phyloP scores from a whole-genome alignment of 176 grass and related monocot species.

The Musa beccarii region DNA sequence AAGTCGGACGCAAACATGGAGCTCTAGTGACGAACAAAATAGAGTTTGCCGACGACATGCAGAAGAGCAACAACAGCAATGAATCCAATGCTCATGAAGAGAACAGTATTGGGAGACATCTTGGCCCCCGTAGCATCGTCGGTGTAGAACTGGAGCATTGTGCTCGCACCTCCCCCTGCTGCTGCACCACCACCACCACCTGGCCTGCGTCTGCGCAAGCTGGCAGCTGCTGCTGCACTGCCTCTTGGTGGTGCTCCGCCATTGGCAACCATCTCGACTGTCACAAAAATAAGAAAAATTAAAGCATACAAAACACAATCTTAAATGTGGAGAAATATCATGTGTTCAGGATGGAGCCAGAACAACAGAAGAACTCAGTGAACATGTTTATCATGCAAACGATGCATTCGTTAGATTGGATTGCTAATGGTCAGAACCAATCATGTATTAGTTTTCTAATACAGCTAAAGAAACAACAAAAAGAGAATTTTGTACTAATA shows the following conservation, averaged over 20 bases:
- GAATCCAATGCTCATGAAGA: slow-evolving; percentile 93
- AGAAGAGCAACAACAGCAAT: slow-evolving; percentile 67
- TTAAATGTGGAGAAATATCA: not conserved
- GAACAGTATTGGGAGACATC: slow-evolving; percentile 84
- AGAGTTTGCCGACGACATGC: slow-evolving; percentile 84
- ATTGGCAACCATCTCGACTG: slow-evolving; percentile 60
- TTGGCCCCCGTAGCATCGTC: slow-evolving; percentile 70
- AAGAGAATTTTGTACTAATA: no score
- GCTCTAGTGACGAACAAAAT: slow-evolving; percentile 23
- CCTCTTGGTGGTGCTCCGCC: slow-evolving; percentile 50
- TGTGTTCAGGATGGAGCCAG: not conserved
- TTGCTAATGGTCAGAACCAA: no score
- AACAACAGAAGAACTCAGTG: no score
- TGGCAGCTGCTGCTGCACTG: slow-evolving; percentile 56
- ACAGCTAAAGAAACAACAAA: no score
- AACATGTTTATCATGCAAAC: no score
- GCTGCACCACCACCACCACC: slow-evolving; percentile 19
- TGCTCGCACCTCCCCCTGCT: slow-evolving; percentile 38
- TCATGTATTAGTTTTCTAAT: no score
- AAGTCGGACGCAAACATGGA: not conserved
- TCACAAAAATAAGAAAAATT: not conserved
- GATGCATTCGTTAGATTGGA: no score
- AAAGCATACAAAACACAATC: no score
- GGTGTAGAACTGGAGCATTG: slow-evolving; percentile 88
- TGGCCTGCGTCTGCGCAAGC: slow-evolving; percentile 53